Conservation (phyloP, 2,329 filamentous ascomycete species). For the Sphaceloma murrayae region DNA sequence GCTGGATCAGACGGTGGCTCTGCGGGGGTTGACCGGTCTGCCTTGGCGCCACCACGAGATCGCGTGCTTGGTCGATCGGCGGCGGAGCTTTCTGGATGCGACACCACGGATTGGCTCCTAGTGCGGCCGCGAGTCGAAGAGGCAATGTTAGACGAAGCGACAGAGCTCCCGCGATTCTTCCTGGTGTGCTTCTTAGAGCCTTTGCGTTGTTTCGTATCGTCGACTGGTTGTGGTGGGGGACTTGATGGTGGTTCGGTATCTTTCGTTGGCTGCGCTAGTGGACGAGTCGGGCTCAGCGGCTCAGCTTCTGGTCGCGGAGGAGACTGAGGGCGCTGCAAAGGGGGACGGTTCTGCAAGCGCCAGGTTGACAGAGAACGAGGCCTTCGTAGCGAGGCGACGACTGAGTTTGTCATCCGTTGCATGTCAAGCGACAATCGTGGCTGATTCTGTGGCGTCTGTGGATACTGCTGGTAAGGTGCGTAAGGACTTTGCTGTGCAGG, state of each 20-base stretch:
- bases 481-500: conserved; percentile 16
- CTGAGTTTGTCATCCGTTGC: conserved; percentile 11
- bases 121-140: conserved; percentile 37
- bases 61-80: conserved; percentile 32
- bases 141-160: conserved; percentile 39
- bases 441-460: conserved; percentile 23
- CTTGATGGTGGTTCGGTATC: neutral
- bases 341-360: conserved; percentile 24
- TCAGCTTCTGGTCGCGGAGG: conserved; percentile 25
- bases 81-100: conserved; percentile 35
- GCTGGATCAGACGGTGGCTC: conserved; percentile 23
- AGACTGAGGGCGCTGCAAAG: conserved; percentile 21
- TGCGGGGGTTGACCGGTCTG: conserved; percentile 38
- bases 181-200: conserved; percentile 18
- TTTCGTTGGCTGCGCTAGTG: conserved; percentile 2
- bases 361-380: conserved; percentile 21
- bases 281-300: conserved; percentile 26
- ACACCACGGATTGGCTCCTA: conserved; percentile 41
- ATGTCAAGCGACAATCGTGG: neutral
- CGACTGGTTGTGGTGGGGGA: neutral
- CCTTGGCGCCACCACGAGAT: conserved; percentile 34
- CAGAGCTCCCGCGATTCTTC: conserved; percentile 30
- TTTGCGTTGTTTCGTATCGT: conserved; percentile 5
- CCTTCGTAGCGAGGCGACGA: conserved; percentile 6
- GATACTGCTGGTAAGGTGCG: conserved; percentile 20